These are phyloP conservation scores for Hypoxylon sp. DNA, from an alignment of 2,329 filamentous ascomycete genomes.

Conservation along the genomic window DNA sequence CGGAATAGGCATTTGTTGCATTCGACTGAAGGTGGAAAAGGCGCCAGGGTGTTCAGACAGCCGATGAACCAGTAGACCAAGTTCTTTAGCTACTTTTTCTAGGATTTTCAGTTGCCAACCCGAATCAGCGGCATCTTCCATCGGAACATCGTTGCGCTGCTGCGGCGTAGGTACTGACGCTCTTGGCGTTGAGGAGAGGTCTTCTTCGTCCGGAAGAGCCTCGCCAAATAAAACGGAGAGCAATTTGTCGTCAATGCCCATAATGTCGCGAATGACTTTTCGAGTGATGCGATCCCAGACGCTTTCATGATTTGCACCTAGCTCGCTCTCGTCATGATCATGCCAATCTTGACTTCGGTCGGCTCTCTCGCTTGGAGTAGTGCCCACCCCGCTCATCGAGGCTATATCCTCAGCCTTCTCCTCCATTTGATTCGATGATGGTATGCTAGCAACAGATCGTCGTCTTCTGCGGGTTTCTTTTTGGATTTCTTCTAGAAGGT, in stretches of 20 bases:
- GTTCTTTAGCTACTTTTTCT: conserved; percentile 84
- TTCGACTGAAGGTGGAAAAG: conserved; percentile 80
- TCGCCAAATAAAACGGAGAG: conserved; percentile 90
- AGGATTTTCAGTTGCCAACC: conserved; percentile 81
- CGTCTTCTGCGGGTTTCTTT: conserved; percentile 78
- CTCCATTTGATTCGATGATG: conserved; percentile 35
- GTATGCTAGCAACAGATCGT: conserved; percentile 48
- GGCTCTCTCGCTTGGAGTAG: conserved; percentile 51
- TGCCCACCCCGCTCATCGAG: conserved; percentile 42
- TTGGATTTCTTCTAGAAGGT: conserved; percentile 88
- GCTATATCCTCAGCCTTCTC: conserved; percentile 46
- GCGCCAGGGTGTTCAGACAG: conserved; percentile 87
- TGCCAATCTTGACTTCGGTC: conserved; percentile 57
- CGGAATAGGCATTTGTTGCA: conserved; percentile 71
- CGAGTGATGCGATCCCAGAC: conserved; percentile 84
- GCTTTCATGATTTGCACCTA: conserved; percentile 64
- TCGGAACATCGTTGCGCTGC: conserved; percentile 39
- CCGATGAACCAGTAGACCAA: conserved; percentile 83
- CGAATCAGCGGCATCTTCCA: conserved; percentile 51
- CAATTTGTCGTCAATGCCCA: conserved; percentile 87
- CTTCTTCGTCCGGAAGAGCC: conserved; percentile 65
- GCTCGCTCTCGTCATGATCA: conserved; percentile 57
- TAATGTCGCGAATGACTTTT: conserved; percentile 85
- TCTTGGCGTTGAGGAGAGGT: conserved; percentile 58
- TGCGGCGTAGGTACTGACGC: conserved; percentile 48